A percentile compares a stretch with the other conserved stretches of the same genome.
Evolutionary conservation across 2,329 filamentous ascomycete species (phyloP).

Genomic region (Fusarium keratoplasticum): DNA sequence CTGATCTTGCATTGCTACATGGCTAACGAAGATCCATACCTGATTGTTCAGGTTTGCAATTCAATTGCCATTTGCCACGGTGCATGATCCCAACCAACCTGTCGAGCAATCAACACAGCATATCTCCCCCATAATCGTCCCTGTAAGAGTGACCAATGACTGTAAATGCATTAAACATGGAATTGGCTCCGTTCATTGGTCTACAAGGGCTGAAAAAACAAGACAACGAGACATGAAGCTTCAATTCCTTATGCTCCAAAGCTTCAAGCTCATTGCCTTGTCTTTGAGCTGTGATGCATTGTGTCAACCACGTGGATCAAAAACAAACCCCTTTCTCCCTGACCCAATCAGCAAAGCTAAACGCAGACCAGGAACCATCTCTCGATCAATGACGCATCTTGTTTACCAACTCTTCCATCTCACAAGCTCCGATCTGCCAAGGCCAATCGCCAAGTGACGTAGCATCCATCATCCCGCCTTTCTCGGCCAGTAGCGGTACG

Average conservation of each 20-base stretch:
- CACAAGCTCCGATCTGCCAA: conserved; percentile 24
- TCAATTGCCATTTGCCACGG: background rate
- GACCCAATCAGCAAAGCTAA: background rate
- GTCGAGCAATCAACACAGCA: background rate
- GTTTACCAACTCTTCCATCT: background rate
- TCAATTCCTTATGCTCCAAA: background rate
- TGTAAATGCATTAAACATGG: background rate
- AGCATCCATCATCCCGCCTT: conserved; percentile 15
- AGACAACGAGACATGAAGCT: background rate
- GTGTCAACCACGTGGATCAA: background rate
- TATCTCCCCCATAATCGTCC: no score
- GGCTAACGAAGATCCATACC: background rate
- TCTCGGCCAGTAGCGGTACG: conserved; percentile 16
- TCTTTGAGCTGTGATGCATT: background rate
- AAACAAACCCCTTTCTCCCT: background rate
- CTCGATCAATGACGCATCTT: conserved; percentile 27
- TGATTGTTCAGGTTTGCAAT: background rate
- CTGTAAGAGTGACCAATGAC: background rate
- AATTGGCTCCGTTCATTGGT: background rate
- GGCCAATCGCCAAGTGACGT: conserved; percentile 36
- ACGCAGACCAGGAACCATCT: background rate
- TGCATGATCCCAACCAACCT: background rate
- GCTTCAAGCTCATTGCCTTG: background rate
- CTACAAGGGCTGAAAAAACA: background rate
- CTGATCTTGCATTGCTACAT: background rate